Evolutionary conservation across 768 basidiomycete species (phyloP), one percentile per base, ranked within the genome.

Genomic region (Termitomyces sp.): DNA sequence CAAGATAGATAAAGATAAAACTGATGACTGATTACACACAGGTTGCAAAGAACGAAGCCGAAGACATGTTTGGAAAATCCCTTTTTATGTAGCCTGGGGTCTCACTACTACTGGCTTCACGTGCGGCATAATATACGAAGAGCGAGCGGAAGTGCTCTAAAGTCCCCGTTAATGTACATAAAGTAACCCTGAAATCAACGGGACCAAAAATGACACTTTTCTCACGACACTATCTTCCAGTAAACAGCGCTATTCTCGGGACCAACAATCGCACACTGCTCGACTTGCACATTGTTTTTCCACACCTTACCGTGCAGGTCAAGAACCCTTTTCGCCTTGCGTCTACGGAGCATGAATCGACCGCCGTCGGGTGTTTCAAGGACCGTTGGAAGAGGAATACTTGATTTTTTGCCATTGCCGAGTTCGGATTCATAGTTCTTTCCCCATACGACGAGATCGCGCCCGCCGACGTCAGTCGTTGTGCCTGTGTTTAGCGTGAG

Each of bases 361-460:
- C 76, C 79, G 4, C 82, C 87, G 55, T 81, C 80, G 2, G 75
- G 74, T 7, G 73, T 72, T 54, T 80, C 76, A 49, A 91, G 70
- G 27, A 73, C 72, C 1, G 75, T 75, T 0, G 91, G 89, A 34
- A 79, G 67, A 3, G 83, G 75, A 30, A 83, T 61, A 63, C 84
- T 87, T 13, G 81, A 74, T 62, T 83, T 82, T 68, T 82, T 88
- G 39, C 89, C 89, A 65, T 84, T 89, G 12, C 91, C 91, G 4
- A 92, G 78, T 69, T 93, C 89, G 60, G 81, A 87, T 36, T 87
- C 82, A 49, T 84, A 79, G 64, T 91, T 91, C 58, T 79, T 78
- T 2, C 91, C 91, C 89, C 88, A 93, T 0, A 76, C 80, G 46
- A 87, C 70, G 39, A 93, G 72, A 69, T 93, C 91, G 53, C 83